A percentile compares a stretch with the other conserved stretches of the same genome.
Conservation (phyloP, 148 eudicot genomes). For the Bassia scoparia region DNA sequence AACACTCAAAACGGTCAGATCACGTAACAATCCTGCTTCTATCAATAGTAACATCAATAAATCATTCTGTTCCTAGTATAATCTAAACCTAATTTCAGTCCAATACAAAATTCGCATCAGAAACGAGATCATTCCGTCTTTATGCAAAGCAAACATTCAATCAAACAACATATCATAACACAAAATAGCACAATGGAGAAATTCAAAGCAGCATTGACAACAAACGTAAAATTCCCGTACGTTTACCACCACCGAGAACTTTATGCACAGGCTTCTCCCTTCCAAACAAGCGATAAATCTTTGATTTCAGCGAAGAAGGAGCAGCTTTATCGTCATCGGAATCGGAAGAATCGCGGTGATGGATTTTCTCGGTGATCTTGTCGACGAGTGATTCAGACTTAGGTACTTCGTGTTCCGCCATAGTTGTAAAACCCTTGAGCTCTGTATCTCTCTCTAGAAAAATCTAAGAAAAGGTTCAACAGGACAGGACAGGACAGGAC, state of each 20-base stretch:
- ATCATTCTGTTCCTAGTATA: not conserved
- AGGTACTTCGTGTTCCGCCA: constrained; percentile 48
- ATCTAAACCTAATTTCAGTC: no score
- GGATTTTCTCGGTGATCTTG: constrained; percentile 53
- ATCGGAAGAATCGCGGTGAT: constrained; percentile 47
- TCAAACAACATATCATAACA: not conserved
- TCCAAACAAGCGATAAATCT: constrained; percentile 56
- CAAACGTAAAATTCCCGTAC: constrained; percentile 30
- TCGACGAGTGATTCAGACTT: constrained; percentile 44
- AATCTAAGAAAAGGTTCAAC: no score
- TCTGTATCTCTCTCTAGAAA: constrained; percentile 14
- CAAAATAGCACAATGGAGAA: not conserved
- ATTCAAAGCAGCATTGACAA: not conserved
- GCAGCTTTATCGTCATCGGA: constrained; percentile 40
- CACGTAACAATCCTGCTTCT: not conserved
- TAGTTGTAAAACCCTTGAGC: constrained; percentile 34
- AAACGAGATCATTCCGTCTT: no score
- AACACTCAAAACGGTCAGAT: constrained; percentile 4
- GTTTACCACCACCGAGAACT: constrained; percentile 81
- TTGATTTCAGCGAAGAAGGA: constrained; percentile 39
- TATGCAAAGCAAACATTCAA: not conserved
- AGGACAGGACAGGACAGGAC: not conserved
- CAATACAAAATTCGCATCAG: no score
- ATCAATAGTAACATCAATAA: not conserved
- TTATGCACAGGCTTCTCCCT: constrained; percentile 69